Evolutionary conservation across 139 green algal species (phyloP), one percentile per base, ranked within the genome.

Genomic region (Cymbomonas tetramitiformis): DNA sequence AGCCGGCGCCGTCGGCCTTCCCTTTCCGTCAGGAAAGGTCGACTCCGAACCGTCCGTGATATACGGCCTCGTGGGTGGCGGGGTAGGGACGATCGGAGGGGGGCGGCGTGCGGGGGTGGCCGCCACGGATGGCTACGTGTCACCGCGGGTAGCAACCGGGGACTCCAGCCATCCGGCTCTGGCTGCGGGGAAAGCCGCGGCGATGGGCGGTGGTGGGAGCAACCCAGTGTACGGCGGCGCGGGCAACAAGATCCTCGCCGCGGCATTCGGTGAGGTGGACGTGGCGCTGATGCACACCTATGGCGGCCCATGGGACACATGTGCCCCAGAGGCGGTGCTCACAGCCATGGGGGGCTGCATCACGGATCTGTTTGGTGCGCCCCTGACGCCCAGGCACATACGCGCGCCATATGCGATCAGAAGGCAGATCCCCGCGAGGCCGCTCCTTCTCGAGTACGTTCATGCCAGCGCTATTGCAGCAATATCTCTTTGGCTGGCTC

Each of bases 271-370:
- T 15, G 25, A 29, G 26, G 58, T 49, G 7, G 58, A 66, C 7
- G 29, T 59, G 15, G 58, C 46, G 8, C 33, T 66, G 1, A 66
- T 66, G 58, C 58, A 66, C 46, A 49, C 56, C 24, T 36, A 38
- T 8, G 58, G 48, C 2, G 38, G 10, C 12, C 39, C 58, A 26
- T 66, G 58, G 58, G 58, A 66, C 7, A 59, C 47, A 9, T 66
- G 58, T 28, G 58, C 58, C 2, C 58, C 58, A 1, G 58, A 66
- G 34, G 58, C 47, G 8, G 33, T 66, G 21, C 23, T 66, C 9
- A 25, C 26, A 1, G 58, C 58, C 26, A 4, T 9, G 12, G 58
- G 58, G 2, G 58, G 58, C 2, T 28, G 44, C 2, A 25, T 66
- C 2, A 59, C 47, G 6, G 58, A 66, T 48, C 51, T 66, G 9